Conservation (phyloP, 208 protist genomes). For the Crithidia fasciculata region DNA sequence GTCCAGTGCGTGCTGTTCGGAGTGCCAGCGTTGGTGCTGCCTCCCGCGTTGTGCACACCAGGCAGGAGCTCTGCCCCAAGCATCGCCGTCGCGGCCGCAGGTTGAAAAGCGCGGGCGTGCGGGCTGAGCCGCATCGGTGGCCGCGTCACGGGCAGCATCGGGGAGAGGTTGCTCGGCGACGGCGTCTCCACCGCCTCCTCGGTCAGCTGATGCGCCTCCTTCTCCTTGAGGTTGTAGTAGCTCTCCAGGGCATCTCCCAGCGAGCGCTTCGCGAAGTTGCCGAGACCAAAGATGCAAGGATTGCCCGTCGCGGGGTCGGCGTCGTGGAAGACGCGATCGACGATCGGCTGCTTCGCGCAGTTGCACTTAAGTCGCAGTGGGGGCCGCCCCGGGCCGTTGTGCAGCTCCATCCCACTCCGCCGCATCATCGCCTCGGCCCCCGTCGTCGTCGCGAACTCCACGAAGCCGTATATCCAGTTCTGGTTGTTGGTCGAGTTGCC, state of each 20-base stretch:
- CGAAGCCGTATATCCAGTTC: conserved; percentile 77
- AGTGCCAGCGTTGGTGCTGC: background rate
- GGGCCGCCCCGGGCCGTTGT: conserved; percentile 48
- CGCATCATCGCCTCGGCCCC: conserved; percentile 56
- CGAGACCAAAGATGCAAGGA: conserved; percentile 65
- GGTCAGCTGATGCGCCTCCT: conserved; percentile 44
- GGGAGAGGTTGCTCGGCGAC: background rate
- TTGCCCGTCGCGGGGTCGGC: conserved; percentile 40
- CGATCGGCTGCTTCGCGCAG: conserved; percentile 64
- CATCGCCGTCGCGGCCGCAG: conserved; percentile 9
- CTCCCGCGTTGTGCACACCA: conserved; percentile 16
- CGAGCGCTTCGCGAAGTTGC: conserved; percentile 63
- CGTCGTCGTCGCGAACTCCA: conserved; percentile 57
- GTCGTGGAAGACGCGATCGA: conserved; percentile 79
- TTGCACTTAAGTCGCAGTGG: conserved; percentile 69
- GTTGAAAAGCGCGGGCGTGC: conserved; percentile 32
- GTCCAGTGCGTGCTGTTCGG: conserved; percentile 5
- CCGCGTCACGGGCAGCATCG: background rate
- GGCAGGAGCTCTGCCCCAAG: conserved; percentile 7
- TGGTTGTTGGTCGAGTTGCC: conserved; percentile 54
- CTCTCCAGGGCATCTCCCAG: conserved; percentile 72
- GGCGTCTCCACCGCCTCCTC: background rate
- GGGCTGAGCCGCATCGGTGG: conserved; percentile 29
- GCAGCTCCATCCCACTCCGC: conserved; percentile 58
- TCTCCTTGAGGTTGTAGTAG: conserved; percentile 76